Percentiles rank a stretch among this genome's conserved stretches.
Evolutionary conservation across 306 rosid species (phyloP).

Genomic region (Fragaria ananassa): DNA sequence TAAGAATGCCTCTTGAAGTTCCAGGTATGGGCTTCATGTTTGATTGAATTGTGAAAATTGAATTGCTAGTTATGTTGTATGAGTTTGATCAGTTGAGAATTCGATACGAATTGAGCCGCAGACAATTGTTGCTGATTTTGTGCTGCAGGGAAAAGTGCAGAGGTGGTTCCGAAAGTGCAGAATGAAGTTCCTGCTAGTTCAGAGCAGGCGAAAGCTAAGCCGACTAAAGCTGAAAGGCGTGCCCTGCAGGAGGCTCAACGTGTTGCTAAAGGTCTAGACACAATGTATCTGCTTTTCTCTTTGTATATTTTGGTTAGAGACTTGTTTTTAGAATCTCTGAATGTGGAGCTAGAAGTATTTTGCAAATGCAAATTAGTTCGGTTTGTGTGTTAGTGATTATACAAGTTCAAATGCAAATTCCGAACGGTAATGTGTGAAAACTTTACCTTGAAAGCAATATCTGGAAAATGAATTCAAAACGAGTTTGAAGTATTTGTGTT

Average conservation of each 20-base stretch:
- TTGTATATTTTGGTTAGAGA: background rate
- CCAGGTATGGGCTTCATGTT: conserved; percentile 32
- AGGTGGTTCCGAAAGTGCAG: conserved; percentile 27
- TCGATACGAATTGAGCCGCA: background rate
- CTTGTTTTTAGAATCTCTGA: background rate
- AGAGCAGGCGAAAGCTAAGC: conserved; percentile 51
- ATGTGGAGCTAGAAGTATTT: background rate
- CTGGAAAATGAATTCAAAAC: background rate
- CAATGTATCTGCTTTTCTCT: background rate
- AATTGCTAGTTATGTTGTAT: background rate
- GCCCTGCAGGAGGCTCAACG: conserved; percentile 89
- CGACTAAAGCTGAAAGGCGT: conserved; percentile 80
- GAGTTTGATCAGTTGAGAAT: background rate
- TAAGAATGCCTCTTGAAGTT: conserved; percentile 25
- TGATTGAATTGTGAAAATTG: background rate
- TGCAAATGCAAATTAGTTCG: background rate
- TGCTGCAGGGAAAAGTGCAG: conserved; percentile 54
- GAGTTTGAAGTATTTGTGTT: background rate
- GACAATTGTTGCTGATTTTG: background rate
- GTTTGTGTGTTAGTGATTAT: background rate
- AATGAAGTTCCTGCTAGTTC: conserved; percentile 32
- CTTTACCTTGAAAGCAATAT: background rate
- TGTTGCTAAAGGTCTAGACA: conserved; percentile 66
- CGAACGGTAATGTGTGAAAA: background rate
- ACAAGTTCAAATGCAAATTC: background rate